Evolutionary conservation across 108 stramenopile species (phyloP).

Genomic region (Fistulifera solaris): DNA sequence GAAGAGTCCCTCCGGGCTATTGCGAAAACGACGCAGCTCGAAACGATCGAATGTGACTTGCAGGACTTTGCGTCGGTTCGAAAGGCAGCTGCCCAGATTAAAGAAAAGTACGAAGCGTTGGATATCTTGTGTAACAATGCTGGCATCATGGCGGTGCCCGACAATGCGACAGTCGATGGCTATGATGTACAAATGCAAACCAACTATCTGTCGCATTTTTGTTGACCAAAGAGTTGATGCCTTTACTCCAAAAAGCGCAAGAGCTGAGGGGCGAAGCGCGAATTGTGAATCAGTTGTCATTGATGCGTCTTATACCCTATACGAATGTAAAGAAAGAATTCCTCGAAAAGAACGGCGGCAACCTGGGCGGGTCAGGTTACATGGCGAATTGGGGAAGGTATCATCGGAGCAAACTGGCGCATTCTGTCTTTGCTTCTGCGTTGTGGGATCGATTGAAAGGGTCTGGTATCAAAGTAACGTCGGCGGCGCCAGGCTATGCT

Average conservation of each 20-base stretch:
- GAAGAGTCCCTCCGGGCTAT: constrained; percentile 15
- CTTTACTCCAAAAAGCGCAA: constrained; percentile 28
- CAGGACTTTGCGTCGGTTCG: constrained; percentile 28
- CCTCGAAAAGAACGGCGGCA: constrained; percentile 36
- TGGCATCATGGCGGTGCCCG: constrained; percentile 45
- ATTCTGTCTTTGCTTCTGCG: constrained; percentile 42
- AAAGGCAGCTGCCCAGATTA: constrained; percentile 23
- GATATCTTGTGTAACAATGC: constrained; percentile 51
- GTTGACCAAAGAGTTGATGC: constrained; percentile 39
- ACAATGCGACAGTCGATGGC: constrained; percentile 45
- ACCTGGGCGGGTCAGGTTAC: constrained; percentile 30
- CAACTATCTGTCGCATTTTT: constrained; percentile 50
- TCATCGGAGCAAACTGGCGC: constrained; percentile 52
- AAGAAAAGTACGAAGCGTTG: constrained; percentile 22
- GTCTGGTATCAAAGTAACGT: constrained; percentile 19
- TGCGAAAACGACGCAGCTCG: constrained; percentile 9
- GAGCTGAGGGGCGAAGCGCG: constrained; percentile 33
- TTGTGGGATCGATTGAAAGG: constrained; percentile 29
- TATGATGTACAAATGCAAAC: constrained; percentile 55
- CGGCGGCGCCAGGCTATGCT: constrained; percentile 13
- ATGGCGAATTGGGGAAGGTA: constrained; percentile 27
- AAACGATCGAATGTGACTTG: constrained; percentile 37
- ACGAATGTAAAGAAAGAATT: constrained; percentile 33
- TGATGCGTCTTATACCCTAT: constrained; percentile 11
- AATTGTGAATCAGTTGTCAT: constrained; percentile 32